Evolutionary conservation across 306 rosid species (phyloP), one percentile per base, ranked within the genome.

Genomic region (Canavalia gladiata): DNA sequence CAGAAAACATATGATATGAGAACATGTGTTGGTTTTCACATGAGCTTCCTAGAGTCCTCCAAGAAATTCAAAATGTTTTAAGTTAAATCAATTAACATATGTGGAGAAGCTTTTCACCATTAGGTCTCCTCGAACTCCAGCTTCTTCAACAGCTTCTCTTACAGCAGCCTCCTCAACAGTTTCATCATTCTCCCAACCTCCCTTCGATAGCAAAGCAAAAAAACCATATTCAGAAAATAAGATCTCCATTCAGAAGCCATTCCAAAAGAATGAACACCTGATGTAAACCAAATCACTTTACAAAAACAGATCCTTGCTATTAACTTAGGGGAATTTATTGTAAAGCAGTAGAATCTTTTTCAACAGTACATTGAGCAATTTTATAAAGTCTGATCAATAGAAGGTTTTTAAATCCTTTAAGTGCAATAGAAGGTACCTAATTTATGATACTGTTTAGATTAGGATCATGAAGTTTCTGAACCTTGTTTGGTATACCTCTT

Each of bases 141-240:
- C 95, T 82, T 91, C 95, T 86, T 91, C 95, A 49, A 91, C 82
- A 64, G 95, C 95, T 87, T 91, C 95, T 54, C 95, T 86, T 29
- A 71, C 81, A 43, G 95, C 95, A 30, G 92, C 95, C 84, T 89
- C 85, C 84, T 89, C 71, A 76, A 91, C 92, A 31, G 95, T 89
- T 86, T 91, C 95, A 64, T 91, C 95, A 82, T 89, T 91, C 84
- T 91, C 92, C 95, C 95, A 91, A 52, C 95, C 95, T 77, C 92
- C 95, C 95, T 91, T 74, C 29, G 9, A 74, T 60, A 11, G 57
- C 43, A 68, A 51, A 88, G 67, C 3, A 78, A 64, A 46, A 74
- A 41, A 13, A 67, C 73, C 79, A 46, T 50, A 63, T 72, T 73
- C 29, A 83, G 78, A 80, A 60, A 41, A 74, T 62, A 9, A 74